Percentiles rank a stretch among this genome's conserved stretches.
These are phyloP conservation scores for Nannizziopsis arthrosporioides DNA, from an alignment of 2,329 filamentous ascomycete species.

Conservation along the genomic window DNA sequence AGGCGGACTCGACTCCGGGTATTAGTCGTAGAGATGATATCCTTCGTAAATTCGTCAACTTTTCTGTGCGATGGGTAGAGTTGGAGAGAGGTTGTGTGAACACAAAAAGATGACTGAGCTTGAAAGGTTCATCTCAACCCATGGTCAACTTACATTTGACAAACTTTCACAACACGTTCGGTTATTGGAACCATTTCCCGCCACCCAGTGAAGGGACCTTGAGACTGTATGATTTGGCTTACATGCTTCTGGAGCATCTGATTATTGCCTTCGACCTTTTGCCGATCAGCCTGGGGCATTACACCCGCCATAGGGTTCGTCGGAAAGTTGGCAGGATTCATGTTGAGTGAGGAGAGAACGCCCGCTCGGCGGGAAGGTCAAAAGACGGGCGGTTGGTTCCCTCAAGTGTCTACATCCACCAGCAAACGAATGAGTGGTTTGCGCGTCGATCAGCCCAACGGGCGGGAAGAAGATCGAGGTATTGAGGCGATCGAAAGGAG, in stretches of 20 bases:
- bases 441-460: not conserved
- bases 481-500: not conserved
- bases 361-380: conserved; percentile 16
- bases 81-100: not conserved
- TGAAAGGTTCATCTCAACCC: no score
- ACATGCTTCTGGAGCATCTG: conserved; percentile 31
- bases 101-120: not conserved
- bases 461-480: not conserved
- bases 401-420: conserved; percentile 9
- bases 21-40: conserved; percentile 38
- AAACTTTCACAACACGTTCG: conserved; percentile 33
- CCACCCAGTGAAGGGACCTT: conserved; percentile 37
- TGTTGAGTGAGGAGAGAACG: conserved; percentile 28
- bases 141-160: conserved; percentile 30
- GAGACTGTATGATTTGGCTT: conserved; percentile 29
- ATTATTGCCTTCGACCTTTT: conserved; percentile 24
- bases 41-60: conserved; percentile 19
- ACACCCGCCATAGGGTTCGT: conserved; percentile 28
- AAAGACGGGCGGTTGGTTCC: conserved; percentile 9
- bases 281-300: conserved; percentile 16
- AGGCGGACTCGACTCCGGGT: conserved; percentile 29
- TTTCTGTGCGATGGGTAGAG: not conserved
- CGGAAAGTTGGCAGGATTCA: conserved; percentile 34
- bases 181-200: conserved; percentile 31
- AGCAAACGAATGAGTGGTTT: not conserved